Percentiles rank a stretch among this genome's conserved stretches.
These are phyloP conservation scores for Cerioporus squamosus DNA, from an alignment of 1,284 basidiomycete genomes.

Conservation along the genomic window DNA sequence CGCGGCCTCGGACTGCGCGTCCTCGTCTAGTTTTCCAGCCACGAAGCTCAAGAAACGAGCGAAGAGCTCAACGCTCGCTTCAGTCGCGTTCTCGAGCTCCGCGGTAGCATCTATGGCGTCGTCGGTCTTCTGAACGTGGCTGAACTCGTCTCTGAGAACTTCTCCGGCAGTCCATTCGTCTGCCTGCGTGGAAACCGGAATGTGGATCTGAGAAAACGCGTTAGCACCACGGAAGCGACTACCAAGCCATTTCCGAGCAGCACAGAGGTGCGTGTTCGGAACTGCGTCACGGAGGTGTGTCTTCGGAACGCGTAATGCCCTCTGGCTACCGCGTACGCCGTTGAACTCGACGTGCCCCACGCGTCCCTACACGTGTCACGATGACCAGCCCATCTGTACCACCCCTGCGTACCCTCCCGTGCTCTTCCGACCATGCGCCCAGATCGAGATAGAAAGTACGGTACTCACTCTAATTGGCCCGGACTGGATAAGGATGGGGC, in stretches of 20 bases:
- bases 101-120: slow-evolving; percentile 56
- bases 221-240: background rate
- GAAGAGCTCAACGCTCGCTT: slow-evolving; percentile 77
- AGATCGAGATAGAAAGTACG: background rate
- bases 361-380: background rate
- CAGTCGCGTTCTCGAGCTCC: slow-evolving; percentile 56
- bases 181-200: slow-evolving; percentile 78
- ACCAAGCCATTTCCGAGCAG: too few species aligned
- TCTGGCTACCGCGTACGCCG: background rate
- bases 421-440: background rate
- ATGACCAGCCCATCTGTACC: background rate
- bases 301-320: too few species aligned
- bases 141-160: slow-evolving; percentile 86
- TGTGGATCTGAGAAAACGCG: slow-evolving; percentile 60
- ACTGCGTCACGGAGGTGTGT: too few species aligned
- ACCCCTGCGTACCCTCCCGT: background rate
- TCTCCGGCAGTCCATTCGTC: slow-evolving; percentile 91
- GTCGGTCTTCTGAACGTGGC: slow-evolving; percentile 62
- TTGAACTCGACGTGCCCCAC: background rate
- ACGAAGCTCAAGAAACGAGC: slow-evolving; percentile 82
- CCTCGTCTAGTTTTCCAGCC: slow-evolving; percentile 61
- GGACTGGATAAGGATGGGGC: slow-evolving; percentile 66
- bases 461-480: slow-evolving; percentile 66
- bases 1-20: slow-evolving; percentile 56
- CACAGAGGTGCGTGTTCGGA: too few species aligned